Evolutionary conservation across 345 rosid genomes (phyloP), one percentile per base, ranked within the genome.

Genomic region (Camelina hispida): DNA sequence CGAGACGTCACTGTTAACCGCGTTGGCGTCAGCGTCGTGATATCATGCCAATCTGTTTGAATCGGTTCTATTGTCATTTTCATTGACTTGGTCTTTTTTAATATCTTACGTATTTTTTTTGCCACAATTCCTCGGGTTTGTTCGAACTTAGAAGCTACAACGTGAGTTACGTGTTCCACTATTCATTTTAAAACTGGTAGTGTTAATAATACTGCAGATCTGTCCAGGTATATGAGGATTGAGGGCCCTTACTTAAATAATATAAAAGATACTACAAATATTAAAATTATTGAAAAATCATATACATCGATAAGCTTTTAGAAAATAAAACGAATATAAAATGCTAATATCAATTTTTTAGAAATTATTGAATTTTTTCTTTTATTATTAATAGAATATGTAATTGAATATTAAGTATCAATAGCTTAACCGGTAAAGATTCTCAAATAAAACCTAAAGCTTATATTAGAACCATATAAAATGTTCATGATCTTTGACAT

Each of bases 1-100:
- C 8, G 37, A 16, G 9, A 34, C 66, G 78, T 65, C 72, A 59
- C 55, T 17, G 1, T 5, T 48, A 40, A 66, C 9, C 68, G 66
- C 50, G 72, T 63, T 50, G 32, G 48, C 46, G 75, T 71, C 67
- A 57, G 48, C 28, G 17, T 65, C 25, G 48, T 63, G 75, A 77
- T 47, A 42, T 77, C 76, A 77, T 47, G 40, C 53, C 50, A 11
- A 40, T 35, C 22, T 22, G 7, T 23, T 22, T 68, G 16, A 69
- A 11, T 43, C 28, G 44, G 28, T 43, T 6, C n/a, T 46, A 17
- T 46, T 55, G 30, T 11, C 4, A 22, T 32, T 73, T 64, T 38
- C 25, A 25, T 10, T 37, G 74, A 48, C 58, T 72, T 13, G 20
- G 37, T 52, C 50, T 20, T 51, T 14, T 7, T 42, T 40, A 22